Base-by-base conservation (phyloP, 495 filamentous ascomycete genomes). In the Penicillium flavigenum region DNA sequence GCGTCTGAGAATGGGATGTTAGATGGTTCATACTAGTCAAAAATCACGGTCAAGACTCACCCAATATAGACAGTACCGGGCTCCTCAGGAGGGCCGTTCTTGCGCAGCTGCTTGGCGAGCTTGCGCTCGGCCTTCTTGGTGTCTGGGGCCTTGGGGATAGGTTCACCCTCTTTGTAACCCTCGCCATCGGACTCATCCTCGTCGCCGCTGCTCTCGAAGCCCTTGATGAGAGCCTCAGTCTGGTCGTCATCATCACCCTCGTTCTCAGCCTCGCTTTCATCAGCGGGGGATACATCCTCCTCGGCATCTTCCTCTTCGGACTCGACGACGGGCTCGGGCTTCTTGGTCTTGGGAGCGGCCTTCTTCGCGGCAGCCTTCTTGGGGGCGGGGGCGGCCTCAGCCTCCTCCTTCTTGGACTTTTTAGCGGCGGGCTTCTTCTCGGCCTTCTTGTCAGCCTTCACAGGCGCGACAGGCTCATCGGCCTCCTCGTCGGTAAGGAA, bases 31-130 rank as follows among this genome's bases (percentile, higher is more conserved):
- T 38, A 49, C n/a, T 49, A 42, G 16, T 17, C 27, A 42, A 8
- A 5, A 29, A n/a, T 29, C 20, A 26, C 11, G 3, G 20, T 8
- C 5, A 2, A 51, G 26, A 66, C 77, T 68, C 61, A 84, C 82
- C 82, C 92, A 64, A 98, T 77, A 72, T 96, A 97, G 64, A 97
- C 79, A 39, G 93, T 86, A 26, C 92, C 91, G 1, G 88, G 88
- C 45, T 83, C 84, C 27, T 79, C 79, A 5, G 66, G 58, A 20
- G 63, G 60, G 14, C 66, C 70, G 51, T 71, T 61, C 34, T 64
- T 71, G 58, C 79, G 78, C 49, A 74, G 73, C 58, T 79, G 73
- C 68, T 82, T 82, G 53, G 79, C 72, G 47, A 79, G 76, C 60
- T 82, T 77, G 55, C 81, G 73, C 71, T 86, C 81, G n/a, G 83